phyloP scores from a whole-genome alignment of 306 rosid species.

The Fragaria vesca region DNA sequence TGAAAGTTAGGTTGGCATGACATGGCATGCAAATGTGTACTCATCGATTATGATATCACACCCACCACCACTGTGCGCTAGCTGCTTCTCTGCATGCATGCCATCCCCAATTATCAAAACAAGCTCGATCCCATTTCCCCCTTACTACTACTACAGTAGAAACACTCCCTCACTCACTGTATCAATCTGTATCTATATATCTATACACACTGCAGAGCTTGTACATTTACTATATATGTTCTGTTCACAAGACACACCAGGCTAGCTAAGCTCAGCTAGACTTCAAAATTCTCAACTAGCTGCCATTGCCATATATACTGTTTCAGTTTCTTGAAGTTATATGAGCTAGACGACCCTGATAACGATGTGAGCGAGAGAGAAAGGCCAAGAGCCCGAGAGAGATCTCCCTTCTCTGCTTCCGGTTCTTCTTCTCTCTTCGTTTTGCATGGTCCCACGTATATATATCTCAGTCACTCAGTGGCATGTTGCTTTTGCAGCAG shows the following conservation, averaged over 20 bases:
- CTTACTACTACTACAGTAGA: background rate
- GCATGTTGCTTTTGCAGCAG: constrained; percentile 61
- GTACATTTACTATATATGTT: background rate
- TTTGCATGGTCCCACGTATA: constrained; percentile 34
- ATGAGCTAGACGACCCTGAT: background rate
- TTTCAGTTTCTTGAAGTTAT: background rate
- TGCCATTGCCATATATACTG: background rate
- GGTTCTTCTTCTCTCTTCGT: constrained; percentile 2
- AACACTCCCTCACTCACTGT: background rate
- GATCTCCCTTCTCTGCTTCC: background rate
- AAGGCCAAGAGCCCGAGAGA: constrained; percentile 17
- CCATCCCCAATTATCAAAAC: constrained; percentile 22
- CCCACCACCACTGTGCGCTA: background rate
- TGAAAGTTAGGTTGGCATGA: constrained; percentile 73
- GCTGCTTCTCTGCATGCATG: constrained; percentile 53
- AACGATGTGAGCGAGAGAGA: constrained; percentile 1
- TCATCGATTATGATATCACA: constrained; percentile 17
- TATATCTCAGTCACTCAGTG: constrained; percentile 39
- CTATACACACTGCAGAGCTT: background rate
- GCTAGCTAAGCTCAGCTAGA: background rate
- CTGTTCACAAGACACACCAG: background rate
- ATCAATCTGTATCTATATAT: background rate
- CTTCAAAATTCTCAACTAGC: background rate
- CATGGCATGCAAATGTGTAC: constrained; percentile 75
- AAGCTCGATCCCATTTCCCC: background rate